Conservation (phyloP, 2,329 filamentous ascomycete species). For the Aspergillus tamarii region DNA sequence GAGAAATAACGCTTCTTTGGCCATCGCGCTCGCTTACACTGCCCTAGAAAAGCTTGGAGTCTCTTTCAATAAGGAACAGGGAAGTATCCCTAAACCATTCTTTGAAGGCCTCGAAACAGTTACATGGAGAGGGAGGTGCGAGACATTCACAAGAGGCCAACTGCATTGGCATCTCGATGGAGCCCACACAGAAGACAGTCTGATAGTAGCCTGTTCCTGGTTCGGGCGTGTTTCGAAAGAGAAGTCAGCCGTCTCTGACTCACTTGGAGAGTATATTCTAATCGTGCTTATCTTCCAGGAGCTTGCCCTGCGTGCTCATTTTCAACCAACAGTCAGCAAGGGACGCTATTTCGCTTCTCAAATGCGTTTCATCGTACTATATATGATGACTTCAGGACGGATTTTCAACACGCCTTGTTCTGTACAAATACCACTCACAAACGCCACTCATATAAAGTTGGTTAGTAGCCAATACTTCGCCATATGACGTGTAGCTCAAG, state of each 20-base stretch:
- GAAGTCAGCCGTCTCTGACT: conserved; percentile 9
- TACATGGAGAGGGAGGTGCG: conserved; percentile 39
- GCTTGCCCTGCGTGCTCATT: conserved; percentile 29
- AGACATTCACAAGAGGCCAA: conserved; percentile 28
- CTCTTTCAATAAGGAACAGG: conserved; percentile 1
- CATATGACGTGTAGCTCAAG: not conserved
- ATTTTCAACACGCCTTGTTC: not conserved
- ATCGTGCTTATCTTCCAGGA: conserved; percentile 8
- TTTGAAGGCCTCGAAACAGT: conserved; percentile 29
- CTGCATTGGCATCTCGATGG: conserved; percentile 46
- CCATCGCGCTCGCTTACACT: conserved; percentile 25
- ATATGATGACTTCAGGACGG: conserved; percentile 11
- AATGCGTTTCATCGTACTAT: conserved; percentile 26
- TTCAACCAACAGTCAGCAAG: conserved; percentile 37
- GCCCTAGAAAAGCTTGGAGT: not conserved
- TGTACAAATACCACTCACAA: not conserved
- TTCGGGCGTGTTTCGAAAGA: conserved; percentile 28
- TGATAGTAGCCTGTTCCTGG: conserved; percentile 43
- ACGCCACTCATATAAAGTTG: not conserved
- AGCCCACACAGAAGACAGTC: conserved; percentile 49
- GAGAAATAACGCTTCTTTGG: conserved; percentile 37
- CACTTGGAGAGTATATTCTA: not conserved
- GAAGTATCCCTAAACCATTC: conserved; percentile 28
- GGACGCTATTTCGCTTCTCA: conserved; percentile 28
- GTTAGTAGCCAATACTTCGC: not conserved